These are phyloP conservation scores for Polyporus arcularius DNA, from an alignment of 768 basidiomycete species.

Conservation along the genomic window DNA sequence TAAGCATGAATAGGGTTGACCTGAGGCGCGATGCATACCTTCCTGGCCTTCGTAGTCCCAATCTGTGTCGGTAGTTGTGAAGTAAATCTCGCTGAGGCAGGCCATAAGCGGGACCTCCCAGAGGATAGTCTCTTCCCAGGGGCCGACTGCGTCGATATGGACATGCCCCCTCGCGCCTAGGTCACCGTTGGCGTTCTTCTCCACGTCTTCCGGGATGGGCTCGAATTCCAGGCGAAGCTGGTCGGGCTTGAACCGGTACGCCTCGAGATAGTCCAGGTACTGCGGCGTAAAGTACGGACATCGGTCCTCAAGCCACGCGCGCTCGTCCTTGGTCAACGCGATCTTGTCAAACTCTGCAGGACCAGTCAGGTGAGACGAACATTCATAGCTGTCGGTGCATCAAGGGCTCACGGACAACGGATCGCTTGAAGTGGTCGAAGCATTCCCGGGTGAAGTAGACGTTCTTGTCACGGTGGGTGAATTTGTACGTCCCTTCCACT, in stretches of 20 bases:
- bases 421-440: conserved; percentile 57
- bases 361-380: neutral
- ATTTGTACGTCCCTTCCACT: conserved; percentile 69
- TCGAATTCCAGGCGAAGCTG: conserved; percentile 69
- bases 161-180: conserved; percentile 33
- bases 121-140: conserved; percentile 83
- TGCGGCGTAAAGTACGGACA: conserved; percentile 74
- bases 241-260: conserved; percentile 71
- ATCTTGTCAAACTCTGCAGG: conserved; percentile 68
- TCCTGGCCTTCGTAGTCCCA: conserved; percentile 87
- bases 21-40: conserved; percentile 43
- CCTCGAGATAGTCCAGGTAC: conserved; percentile 78
- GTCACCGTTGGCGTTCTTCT: conserved; percentile 18
- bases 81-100: conserved; percentile 87
- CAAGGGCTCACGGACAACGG: conserved; percentile 52
- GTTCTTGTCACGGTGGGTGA: conserved; percentile 73
- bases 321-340: conserved; percentile 59
- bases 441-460: conserved; percentile 68
- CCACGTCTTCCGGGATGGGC: conserved; percentile 49
- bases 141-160: conserved; percentile 71
- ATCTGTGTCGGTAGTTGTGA: conserved; percentile 68
- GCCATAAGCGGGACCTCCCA: conserved; percentile 99
- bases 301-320: conserved; percentile 57
- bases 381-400: neutral
- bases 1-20: neutral